Evolutionary conservation across 331 rosid species (phyloP), one percentile per base, ranked within the genome.

Genomic region (Acacia concinna): DNA sequence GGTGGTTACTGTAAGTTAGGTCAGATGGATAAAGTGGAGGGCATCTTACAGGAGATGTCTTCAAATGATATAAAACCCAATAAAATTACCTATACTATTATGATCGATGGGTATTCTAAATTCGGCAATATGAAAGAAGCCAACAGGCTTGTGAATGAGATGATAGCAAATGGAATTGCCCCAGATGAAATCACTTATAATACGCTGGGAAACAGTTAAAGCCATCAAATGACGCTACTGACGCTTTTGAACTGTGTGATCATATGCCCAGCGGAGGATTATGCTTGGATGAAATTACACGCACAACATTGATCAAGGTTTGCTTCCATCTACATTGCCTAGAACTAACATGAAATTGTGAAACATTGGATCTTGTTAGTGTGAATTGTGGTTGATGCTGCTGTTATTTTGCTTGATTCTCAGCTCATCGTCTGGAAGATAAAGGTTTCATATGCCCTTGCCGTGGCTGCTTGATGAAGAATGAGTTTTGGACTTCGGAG

Each of bases 1-100:
- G 83, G 85, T 60, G 94, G 97, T 85, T 93, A 91, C 83, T 89
- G 91, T 74, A 89, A 85, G 82, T 81, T 88, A 74, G 97, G 94
- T 43, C 89, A 88, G 84, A 93, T 93, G 93, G 90, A 85, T 75
- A 75, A 80, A 71, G 91, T 49, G n/a, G 32, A 56, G 67, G 85
- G 21, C 75, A 81, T 86, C 77, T 84, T 83, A 78, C 78, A 73
- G 74, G 91, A 89, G 78, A 91, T 91, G 97, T 81, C 82, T 54
- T 84, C 84, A 20, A 71, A 79, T 41, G 72, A 82, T 63, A 68
- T 93, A 73, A 74, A 69, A 40, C 94, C 94, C 41, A 91, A 89
- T 83, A 88, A 87, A 83, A 67, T 86, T 85, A 89, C 94, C 41
- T 93, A 91, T 74, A 88, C 94, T 43, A 84, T 88, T 84, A 84